Percentiles rank a stretch among this genome's conserved stretches.
Conservation (phyloP, 106 monocot species). For the Phalaenopsis aphrodite region DNA sequence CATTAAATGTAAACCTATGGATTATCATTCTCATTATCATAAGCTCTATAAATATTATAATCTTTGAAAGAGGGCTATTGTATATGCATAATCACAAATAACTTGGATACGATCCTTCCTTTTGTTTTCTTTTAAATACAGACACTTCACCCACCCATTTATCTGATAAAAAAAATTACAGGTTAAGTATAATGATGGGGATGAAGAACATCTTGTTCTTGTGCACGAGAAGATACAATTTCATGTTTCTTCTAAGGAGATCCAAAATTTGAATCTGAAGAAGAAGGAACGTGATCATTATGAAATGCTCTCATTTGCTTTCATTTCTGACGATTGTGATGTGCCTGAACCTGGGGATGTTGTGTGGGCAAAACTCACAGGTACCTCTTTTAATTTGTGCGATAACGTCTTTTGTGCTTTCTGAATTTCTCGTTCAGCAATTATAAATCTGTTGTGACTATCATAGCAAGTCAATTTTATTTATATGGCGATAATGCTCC, state of each 20-base stretch:
- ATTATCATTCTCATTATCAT: not conserved
- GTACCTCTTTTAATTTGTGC: constrained; percentile 20
- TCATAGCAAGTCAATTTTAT: not conserved
- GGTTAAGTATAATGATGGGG: constrained; percentile 83
- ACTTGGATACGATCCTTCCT: not conserved
- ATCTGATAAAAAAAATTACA: constrained; percentile 15
- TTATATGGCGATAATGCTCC: not conserved
- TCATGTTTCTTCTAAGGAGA: constrained; percentile 49
- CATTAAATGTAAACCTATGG: not conserved
- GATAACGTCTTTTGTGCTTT: not conserved
- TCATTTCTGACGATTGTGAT: constrained; percentile 58
- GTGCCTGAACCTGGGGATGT: constrained; percentile 70
- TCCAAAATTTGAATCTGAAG: constrained; percentile 57
- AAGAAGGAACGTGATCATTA: constrained; percentile 50
- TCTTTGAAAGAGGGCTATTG: not conserved
- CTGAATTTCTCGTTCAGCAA: not conserved
- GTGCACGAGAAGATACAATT: constrained; percentile 69
- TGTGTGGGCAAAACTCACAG: constrained; percentile 96
- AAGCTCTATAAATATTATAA: not conserved
- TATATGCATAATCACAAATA: not conserved
- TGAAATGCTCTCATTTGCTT: constrained; percentile 83
- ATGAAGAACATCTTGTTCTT: constrained; percentile 53
- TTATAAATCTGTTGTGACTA: not conserved
- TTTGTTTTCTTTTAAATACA: constrained; percentile 1
- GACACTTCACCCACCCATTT: not conserved